These are phyloP conservation scores for Tanacetum coccineum DNA, from an alignment of 129 eudicot species.

Conservation along the genomic window DNA sequence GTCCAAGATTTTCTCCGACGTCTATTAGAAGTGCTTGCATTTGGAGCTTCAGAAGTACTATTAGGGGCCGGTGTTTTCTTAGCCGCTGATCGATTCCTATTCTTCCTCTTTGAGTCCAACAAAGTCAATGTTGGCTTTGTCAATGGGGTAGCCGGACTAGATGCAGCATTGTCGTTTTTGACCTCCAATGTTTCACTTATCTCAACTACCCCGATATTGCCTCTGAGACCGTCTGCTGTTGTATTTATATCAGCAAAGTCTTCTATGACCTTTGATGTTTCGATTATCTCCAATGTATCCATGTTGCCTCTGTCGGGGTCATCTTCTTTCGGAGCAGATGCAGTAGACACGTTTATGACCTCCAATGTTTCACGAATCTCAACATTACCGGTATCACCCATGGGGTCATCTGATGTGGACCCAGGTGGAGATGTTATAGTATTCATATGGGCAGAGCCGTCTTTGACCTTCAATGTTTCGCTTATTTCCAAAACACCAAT, in stretches of 20 bases:
- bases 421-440: not conserved
- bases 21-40: conserved; percentile 37
- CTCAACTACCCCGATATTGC: not conserved
- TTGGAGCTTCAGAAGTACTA: conserved; percentile 20
- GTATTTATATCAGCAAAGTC: not conserved
- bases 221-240: not conserved
- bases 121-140: conserved; percentile 33
- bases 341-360: too few relatives aligned
- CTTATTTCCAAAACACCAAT: not conserved
- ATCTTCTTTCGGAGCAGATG: too few relatives aligned
- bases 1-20: conserved; percentile 75
- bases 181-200: too few relatives aligned
- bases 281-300: not conserved
- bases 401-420: not conserved
- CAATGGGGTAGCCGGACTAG: conserved; percentile 40
- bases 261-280: conserved; percentile 3
- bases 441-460: not conserved
- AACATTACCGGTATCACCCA: too few relatives aligned
- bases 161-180: not conserved
- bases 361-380: too few relatives aligned
- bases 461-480: not conserved
- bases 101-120: conserved; percentile 55
- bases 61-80: conserved; percentile 44
- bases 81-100: conserved; percentile 48
- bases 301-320: not conserved